Base-by-base conservation (phyloP, 805 yeast genomes). In the Candida multigemmis region DNA sequence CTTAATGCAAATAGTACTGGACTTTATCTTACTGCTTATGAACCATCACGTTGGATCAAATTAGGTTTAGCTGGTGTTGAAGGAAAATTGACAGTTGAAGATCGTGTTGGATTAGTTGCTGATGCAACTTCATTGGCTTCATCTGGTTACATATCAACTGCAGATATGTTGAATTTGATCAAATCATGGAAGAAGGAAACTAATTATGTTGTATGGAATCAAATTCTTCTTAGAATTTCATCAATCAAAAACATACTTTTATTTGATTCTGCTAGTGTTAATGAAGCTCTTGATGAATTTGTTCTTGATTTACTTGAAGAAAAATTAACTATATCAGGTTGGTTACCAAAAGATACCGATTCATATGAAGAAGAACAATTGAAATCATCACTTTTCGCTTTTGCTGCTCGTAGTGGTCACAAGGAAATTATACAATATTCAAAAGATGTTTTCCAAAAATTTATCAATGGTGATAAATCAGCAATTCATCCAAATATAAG, bases 31-130 rank as follows among this genome's bases (percentile, higher is more conserved):
- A 78, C 86, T 22, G 72, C 76, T 23, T 82, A 82, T 51, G 54
- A 78, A 10, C 65, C 74, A 22, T 76, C 68, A 25, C 74, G 87
- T 50, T 76, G 86, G 76, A 55, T 60, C 25, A 74, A 76, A 48
- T 64, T 81, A 40, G 84, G 84, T 29, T 46, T 68, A 34, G 71
- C 71, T 20, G 79, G 74, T 30, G 67, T 65, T 21, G 62, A 63
- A 7, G 74, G 74, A 21, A 56, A 67, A 40, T 65, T 82, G 41
- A 65, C 84, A 7, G 79, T 77, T 27, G 82, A 77, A 48, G 93
- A 82, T 53, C 73, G 84, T 53, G 74, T 78, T 30, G 89, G 87
- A 22, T 65, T 79, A 40, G 79, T 81, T 25, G 80, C 87, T n/a
- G 93, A 82, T 55, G 82, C 82, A 12, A 73, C 69, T 27, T 70